Conservation (phyloP, 202 grass and related monocot genomes). For the Schoenoplectus triqueter region DNA sequence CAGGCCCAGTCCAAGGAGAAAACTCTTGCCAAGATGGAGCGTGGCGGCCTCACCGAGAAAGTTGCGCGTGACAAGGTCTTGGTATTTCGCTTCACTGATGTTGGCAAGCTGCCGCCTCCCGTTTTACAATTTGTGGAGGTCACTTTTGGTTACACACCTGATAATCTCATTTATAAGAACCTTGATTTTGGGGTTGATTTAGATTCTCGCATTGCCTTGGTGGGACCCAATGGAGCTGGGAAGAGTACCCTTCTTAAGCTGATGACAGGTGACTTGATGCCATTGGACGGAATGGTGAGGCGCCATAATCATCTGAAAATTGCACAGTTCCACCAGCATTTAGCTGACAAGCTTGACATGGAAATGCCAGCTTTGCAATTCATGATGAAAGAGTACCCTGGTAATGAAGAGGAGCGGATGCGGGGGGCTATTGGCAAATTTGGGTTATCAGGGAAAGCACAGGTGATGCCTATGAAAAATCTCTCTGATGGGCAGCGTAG, state of each 20-base stretch:
- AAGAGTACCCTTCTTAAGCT: conserved; percentile 91
- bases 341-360: conserved; percentile 81
- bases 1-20: conserved; percentile 96
- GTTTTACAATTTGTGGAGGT: conserved; percentile 91
- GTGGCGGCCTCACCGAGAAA: conserved; percentile 78
- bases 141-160: conserved; percentile 80
- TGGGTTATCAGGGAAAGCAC: conserved; percentile 73
- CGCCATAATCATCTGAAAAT: conserved; percentile 93
- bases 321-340: conserved; percentile 85
- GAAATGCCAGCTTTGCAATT: conserved; percentile 73
- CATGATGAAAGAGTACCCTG: conserved; percentile 87
- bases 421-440: conserved; percentile 73
- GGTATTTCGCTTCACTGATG: conserved; percentile 73
- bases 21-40: conserved; percentile 96
- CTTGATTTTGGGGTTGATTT: conserved; percentile 93
- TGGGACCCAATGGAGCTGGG: conserved; percentile 86
- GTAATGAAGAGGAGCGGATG: conserved; percentile 88
- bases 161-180: conserved; percentile 80
- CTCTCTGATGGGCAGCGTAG: conserved; percentile 81
- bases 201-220: conserved; percentile 78
- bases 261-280: conserved; percentile 80
- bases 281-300: conserved; percentile 82
- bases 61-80: conserved; percentile 68
- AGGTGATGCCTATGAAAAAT: conserved; percentile 97
- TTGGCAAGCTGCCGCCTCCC: conserved; percentile 84